Conservation (phyloP, 2,329 filamentous ascomycete genomes). For the Xylaria sp. region DNA sequence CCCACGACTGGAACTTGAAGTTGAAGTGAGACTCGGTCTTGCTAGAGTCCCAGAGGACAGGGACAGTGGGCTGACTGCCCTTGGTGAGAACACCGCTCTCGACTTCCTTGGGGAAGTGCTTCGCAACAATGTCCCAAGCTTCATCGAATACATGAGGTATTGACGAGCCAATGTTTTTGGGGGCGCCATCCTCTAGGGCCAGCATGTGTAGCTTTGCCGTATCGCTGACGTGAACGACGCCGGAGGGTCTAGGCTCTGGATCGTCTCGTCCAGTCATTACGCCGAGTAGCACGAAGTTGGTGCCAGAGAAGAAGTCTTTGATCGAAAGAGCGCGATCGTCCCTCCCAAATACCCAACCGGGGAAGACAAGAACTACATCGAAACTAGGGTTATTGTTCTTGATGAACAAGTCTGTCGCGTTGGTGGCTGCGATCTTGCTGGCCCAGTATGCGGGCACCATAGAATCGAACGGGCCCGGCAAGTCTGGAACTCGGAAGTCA, state of each 20-base stretch:
- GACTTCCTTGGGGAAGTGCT: conserved; percentile 28
- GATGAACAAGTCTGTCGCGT: conserved; percentile 30
- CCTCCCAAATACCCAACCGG: conserved; percentile 30
- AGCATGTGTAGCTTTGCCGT: conserved; percentile 24
- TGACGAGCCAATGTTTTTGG: conserved; percentile 20
- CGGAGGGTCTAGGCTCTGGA: conserved; percentile 13
- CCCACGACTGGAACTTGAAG: conserved; percentile 14
- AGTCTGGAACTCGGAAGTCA: conserved; percentile 25
- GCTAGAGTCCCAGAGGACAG: conserved; percentile 11
- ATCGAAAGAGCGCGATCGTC: conserved; percentile 26
- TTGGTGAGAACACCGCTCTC: conserved; percentile 25
- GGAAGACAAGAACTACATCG: conserved; percentile 24
- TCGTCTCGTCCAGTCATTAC: conserved; percentile 13
- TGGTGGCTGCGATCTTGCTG: conserved; percentile 30
- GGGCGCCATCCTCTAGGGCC: conserved; percentile 18
- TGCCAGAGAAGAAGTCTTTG: conserved; percentile 17
- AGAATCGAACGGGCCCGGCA: conserved; percentile 30
- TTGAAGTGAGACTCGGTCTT: conserved; percentile 9
- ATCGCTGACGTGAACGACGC: conserved; percentile 24
- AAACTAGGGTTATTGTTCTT: conserved; percentile 20
- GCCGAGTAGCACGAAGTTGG: conserved; percentile 21
- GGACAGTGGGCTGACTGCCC: conserved; percentile 21
- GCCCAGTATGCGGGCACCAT: conserved; percentile 28
- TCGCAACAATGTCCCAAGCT: conserved; percentile 22
- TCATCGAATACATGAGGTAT: conserved; percentile 31